Evolutionary conservation across 257 asterid genomes (phyloP).

Genomic region (Nemophila menziesii): DNA sequence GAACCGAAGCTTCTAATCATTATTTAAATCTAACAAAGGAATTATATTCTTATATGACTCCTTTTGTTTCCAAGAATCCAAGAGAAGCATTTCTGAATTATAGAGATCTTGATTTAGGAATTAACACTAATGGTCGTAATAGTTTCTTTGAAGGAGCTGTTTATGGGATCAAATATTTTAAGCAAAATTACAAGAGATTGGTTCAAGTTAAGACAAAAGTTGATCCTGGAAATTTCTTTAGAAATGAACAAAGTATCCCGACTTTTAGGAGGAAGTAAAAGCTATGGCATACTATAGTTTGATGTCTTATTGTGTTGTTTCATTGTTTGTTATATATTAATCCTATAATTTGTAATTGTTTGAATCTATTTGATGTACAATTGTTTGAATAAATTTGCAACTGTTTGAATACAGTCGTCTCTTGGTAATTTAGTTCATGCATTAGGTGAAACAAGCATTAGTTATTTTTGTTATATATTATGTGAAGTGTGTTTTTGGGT

Average conservation of each 20-base stretch:
- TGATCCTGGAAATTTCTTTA: conserved; percentile 17
- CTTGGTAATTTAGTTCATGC: background rate
- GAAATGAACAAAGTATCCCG: conserved; percentile 20
- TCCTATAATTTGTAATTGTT: background rate
- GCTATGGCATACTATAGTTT: background rate
- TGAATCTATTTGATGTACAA: too few relatives aligned
- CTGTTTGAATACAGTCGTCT: too few relatives aligned
- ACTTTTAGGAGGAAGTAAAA: background rate
- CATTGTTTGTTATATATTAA: too few relatives aligned
- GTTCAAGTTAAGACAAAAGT: conserved; percentile 14
- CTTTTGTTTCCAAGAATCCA: conserved; percentile 15
- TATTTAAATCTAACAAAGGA: conserved; percentile 6
- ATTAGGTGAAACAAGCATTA: background rate
- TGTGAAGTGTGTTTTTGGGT: too few relatives aligned
- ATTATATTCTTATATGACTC: conserved; percentile 12
- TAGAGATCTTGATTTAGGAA: conserved; percentile 21
- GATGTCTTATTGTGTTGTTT: too few relatives aligned
- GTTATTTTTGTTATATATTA: too few relatives aligned
- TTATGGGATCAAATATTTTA: conserved; percentile 16
- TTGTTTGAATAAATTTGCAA: background rate
- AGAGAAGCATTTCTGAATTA: conserved; percentile 16
- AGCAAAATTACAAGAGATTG: conserved; percentile 14
- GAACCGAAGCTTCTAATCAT: background rate
- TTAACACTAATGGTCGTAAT: conserved; percentile 5
- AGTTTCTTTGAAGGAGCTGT: conserved; percentile 10